Evolutionary conservation across 2,329 filamentous ascomycete species (phyloP).

Genomic region (Claviceps sp.): DNA sequence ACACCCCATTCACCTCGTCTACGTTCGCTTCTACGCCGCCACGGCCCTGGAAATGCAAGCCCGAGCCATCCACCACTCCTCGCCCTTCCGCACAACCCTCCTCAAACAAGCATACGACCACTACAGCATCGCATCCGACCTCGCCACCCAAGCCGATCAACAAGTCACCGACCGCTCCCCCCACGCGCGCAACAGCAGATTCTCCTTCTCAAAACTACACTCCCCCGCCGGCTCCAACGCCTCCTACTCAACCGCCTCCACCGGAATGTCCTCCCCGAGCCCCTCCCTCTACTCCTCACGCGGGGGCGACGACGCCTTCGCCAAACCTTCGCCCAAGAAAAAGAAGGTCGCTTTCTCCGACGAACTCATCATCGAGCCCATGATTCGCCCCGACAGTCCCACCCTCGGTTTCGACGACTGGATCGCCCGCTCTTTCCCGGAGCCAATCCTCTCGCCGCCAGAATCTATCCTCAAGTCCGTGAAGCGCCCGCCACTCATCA

Average conservation of each 20-base stretch:
- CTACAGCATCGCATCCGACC: slow-evolving; percentile 33
- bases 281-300: slow-evolving; percentile 19
- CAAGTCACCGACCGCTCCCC: slow-evolving; percentile 25
- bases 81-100: slow-evolving; percentile 31
- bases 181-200: slow-evolving; percentile 24
- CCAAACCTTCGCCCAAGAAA: slow-evolving; percentile 15
- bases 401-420: slow-evolving; percentile 42
- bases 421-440: slow-evolving; percentile 12
- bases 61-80: slow-evolving; percentile 30
- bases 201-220: slow-evolving; percentile 26
- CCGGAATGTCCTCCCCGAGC: slow-evolving; percentile 31
- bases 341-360: slow-evolving; percentile 25
- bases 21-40: slow-evolving; percentile 49
- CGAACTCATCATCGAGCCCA: slow-evolving; percentile 25
- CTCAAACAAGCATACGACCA: slow-evolving; percentile 38
- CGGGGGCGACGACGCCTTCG: slow-evolving; percentile 5
- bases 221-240: slow-evolving; percentile 34
- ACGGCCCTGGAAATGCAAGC: slow-evolving; percentile 45
- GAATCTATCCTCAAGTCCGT: slow-evolving; percentile 10
- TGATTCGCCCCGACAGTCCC: slow-evolving; percentile 45
- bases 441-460: slow-evolving; percentile 8
- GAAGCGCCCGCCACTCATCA: slow-evolving; percentile 1
- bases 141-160: slow-evolving; percentile 33
- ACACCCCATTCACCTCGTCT: slow-evolving; percentile 42
- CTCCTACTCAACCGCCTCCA: slow-evolving; percentile 30